These are phyloP conservation scores for Amaranthus palmeri DNA, from an alignment of 148 eudicot genomes.

Conservation along the genomic window DNA sequence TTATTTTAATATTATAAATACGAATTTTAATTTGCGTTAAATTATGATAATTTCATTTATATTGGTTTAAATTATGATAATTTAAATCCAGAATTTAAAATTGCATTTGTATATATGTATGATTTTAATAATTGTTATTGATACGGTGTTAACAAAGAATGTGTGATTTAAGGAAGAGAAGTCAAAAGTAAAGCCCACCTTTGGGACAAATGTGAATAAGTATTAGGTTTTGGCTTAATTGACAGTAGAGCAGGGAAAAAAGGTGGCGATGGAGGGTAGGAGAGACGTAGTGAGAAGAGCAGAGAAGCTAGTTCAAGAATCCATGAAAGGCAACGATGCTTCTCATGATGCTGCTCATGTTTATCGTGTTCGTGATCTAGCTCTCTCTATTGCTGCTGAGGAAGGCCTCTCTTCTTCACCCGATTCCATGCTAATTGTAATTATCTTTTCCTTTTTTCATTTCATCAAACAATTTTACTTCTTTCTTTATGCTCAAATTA, in stretches of 20 bases:
- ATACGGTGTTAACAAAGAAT: too few species aligned
- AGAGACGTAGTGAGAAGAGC: conserved; percentile 44
- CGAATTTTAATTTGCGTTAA: too few species aligned
- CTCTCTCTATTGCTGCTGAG: conserved; percentile 74
- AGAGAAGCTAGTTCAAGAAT: conserved; percentile 53
- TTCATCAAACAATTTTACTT: not conserved
- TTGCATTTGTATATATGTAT: too few species aligned
- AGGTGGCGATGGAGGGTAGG: not conserved
- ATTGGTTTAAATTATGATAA: too few species aligned
- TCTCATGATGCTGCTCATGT: conserved; percentile 91
- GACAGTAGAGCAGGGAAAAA: not conserved
- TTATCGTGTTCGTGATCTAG: conserved; percentile 75
- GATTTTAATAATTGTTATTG: too few species aligned
- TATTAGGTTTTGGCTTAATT: too few species aligned
- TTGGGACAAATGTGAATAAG: too few species aligned
- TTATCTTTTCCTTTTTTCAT: not conserved
- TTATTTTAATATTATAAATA: too few species aligned
- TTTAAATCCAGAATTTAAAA: too few species aligned
- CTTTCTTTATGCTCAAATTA: not conserved
- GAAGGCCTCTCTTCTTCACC: conserved; percentile 60
- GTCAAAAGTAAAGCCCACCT: too few species aligned
- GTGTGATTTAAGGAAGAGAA: too few species aligned
- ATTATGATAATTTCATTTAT: too few species aligned
- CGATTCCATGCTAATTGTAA: conserved; percentile 59
- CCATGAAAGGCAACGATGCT: conserved; percentile 74